phyloP scores from a whole-genome alignment of 2,329 filamentous ascomycete genomes.

The Akanthomyces uredinophilus region DNA sequence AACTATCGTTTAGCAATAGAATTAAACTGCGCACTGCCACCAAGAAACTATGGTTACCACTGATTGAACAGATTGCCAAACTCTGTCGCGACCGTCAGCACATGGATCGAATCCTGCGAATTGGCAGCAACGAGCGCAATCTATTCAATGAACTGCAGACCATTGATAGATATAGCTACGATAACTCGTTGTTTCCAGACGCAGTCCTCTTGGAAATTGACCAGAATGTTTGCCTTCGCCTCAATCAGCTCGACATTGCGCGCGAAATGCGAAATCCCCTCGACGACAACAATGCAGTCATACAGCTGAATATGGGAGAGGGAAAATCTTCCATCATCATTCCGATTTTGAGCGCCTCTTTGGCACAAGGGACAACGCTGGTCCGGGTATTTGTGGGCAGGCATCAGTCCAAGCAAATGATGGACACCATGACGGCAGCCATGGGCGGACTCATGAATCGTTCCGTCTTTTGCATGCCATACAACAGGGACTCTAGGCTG shows the following conservation, averaged over 20 bases:
- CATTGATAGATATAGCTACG: not conserved
- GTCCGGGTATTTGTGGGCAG: constrained; percentile 58
- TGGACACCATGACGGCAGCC: constrained; percentile 48
- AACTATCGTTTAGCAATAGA: not conserved
- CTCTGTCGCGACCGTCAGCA: constrained; percentile 3
- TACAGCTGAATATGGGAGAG: constrained; percentile 69
- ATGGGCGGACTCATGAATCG: constrained; percentile 52
- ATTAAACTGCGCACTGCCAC: too few relatives aligned
- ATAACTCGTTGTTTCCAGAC: constrained; percentile 40
- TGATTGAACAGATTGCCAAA: not conserved
- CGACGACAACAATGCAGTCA: constrained; percentile 41
- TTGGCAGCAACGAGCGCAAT: constrained; percentile 26
- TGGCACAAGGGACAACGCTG: constrained; percentile 47
- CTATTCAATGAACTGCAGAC: not conserved
- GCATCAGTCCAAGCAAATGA: constrained; percentile 56
- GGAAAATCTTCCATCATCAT: constrained; percentile 67
- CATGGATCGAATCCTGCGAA: constrained; percentile 28
- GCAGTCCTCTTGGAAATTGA: constrained; percentile 62
- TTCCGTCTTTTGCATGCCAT: constrained; percentile 52
- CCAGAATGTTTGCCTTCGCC: constrained; percentile 54
- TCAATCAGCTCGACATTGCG: constrained; percentile 55
- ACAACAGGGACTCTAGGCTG: constrained; percentile 46
- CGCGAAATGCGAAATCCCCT: constrained; percentile 45
- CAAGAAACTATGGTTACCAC: not conserved
- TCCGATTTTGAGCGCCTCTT: constrained; percentile 52